A percentile compares a stretch with the other conserved stretches of the same genome.
These are phyloP conservation scores for Tolypocladium album DNA, from an alignment of 2,329 filamentous ascomycete genomes.

Conservation along the genomic window DNA sequence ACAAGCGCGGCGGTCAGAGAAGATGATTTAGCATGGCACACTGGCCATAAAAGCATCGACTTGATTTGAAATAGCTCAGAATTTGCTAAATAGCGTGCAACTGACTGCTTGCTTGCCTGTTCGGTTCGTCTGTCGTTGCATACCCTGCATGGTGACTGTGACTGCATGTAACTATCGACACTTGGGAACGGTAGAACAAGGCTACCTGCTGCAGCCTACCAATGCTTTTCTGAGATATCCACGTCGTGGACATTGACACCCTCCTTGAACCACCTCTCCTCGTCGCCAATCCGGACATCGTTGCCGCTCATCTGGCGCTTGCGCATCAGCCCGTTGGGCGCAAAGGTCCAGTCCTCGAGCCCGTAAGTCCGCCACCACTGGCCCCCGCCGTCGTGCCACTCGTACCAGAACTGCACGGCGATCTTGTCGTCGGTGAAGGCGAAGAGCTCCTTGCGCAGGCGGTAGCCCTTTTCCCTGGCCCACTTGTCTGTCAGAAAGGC, in stretches of 20 bases:
- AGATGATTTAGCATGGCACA: neutral
- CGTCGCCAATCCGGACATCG: constrained; percentile 51
- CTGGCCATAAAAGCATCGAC: neutral
- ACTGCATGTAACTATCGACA: neutral
- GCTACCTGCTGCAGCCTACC: constrained; percentile 27
- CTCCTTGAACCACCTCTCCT: constrained; percentile 59
- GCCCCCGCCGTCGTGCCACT: constrained; percentile 58
- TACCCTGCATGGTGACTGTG: neutral
- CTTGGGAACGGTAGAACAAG: neutral
- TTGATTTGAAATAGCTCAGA: neutral
- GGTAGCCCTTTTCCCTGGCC: constrained; percentile 60
- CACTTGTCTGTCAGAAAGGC: constrained; percentile 64
- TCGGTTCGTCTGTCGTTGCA: too few relatives aligned
- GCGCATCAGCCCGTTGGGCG: constrained; percentile 56
- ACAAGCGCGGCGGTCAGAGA: neutral
- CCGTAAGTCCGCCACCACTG: constrained; percentile 87
- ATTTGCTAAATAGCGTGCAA: neutral
- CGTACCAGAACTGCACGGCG: constrained; percentile 87
- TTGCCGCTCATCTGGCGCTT: constrained; percentile 71
- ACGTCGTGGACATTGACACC: constrained; percentile 59
- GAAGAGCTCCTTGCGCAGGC: constrained; percentile 75
- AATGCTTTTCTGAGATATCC: constrained; percentile 56
- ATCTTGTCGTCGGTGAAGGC: constrained; percentile 65
- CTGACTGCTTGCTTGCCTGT: neutral
- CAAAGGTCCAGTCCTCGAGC: constrained; percentile 71